These are phyloP conservation scores for Carex kokanica DNA, from an alignment of 176 grass and related monocot genomes.

Conservation along the genomic window DNA sequence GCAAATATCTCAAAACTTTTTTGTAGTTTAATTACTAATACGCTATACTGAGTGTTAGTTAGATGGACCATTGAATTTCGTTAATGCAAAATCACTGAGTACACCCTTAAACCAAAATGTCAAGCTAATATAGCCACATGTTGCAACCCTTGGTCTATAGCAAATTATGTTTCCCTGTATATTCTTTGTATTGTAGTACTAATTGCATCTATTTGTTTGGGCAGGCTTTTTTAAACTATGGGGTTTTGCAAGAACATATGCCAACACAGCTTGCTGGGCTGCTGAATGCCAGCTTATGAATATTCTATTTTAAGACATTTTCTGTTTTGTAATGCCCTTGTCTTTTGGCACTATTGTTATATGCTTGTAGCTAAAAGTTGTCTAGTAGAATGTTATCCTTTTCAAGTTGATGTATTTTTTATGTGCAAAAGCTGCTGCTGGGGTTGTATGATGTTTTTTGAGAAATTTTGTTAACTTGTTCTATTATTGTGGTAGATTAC, in stretches of 20 bases:
- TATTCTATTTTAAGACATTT: not conserved
- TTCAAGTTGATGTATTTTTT: not conserved
- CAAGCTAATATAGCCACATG: not conserved
- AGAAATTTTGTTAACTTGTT: not conserved
- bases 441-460: not conserved
- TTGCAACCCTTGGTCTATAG: not conserved
- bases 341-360: not conserved
- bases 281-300: not conserved
- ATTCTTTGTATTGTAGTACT: not conserved
- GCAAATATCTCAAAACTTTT: not conserved
- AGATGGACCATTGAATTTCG: not conserved
- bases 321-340: conserved; percentile 1
- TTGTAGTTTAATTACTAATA: not conserved
- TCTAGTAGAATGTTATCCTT: not conserved
- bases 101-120: not conserved
- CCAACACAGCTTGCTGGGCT: not conserved
- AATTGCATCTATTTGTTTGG: not conserved
- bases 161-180: not conserved
- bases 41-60: not conserved
- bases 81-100: not conserved
- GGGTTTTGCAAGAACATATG: not conserved
- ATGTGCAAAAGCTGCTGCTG: not conserved
- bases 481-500: not conserved
- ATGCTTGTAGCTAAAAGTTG: conserved; percentile 14
- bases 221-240: conserved; percentile 3